Conservation (phyloP, 2,329 filamentous ascomycete genomes). For the Mycosphaerella arachidis region DNA sequence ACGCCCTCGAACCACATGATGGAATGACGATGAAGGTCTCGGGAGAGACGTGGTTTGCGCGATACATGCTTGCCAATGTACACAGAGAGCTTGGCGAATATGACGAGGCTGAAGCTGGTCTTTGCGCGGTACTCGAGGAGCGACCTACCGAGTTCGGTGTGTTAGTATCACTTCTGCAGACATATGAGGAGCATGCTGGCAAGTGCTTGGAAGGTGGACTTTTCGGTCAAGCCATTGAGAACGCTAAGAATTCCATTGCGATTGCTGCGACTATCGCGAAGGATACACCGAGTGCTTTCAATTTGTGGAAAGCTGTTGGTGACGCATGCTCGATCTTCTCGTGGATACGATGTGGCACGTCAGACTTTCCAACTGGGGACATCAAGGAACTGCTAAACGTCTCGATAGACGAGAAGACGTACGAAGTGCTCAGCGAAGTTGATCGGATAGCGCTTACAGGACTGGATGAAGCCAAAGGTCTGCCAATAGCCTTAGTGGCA, state of each 20-base stretch:
- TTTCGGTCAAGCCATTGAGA: conserved; percentile 74
- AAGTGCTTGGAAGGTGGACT: conserved; percentile 74
- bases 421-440: conserved; percentile 61
- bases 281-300: conserved; percentile 69
- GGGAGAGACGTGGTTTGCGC: conserved; percentile 86
- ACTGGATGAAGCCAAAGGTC: conserved; percentile 36
- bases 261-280: conserved; percentile 61
- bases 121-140: conserved; percentile 65
- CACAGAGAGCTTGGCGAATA: conserved; percentile 88
- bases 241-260: conserved; percentile 64
- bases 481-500: conserved; percentile 57
- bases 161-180: conserved; percentile 80
- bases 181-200: conserved; percentile 75
- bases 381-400: conserved; percentile 57
- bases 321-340: conserved; percentile 85
- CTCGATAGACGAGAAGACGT: conserved; percentile 51
- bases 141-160: conserved; percentile 78
- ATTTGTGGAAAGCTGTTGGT: conserved; percentile 88
- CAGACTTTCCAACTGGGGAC: conserved; percentile 57
- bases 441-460: conserved; percentile 52
- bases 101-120: conserved; percentile 73
- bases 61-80: conserved; percentile 94
- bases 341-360: conserved; percentile 64
- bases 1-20: conserved; percentile 72
- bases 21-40: conserved; percentile 50